Base-by-base conservation (phyloP, 305 asterid genomes). In the Fraxinus velutina region DNA sequence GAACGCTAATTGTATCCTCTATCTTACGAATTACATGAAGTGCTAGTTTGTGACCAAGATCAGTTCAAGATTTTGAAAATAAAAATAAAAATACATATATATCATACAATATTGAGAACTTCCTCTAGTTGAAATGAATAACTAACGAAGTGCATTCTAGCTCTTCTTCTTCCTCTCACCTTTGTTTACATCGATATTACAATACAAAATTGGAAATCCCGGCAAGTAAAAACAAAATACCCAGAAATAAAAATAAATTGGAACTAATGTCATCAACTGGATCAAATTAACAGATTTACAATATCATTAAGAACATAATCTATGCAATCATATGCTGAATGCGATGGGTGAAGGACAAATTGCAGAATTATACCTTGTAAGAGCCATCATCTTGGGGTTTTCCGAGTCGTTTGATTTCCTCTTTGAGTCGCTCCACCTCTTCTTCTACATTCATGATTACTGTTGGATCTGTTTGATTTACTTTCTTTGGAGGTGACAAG, bases 351-450 rank as follows among this genome's bases (percentile, higher is more conserved):
- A 62, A 62, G 32, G 71, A 60, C 71, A 60, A 21, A 21, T 60
- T 22, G 24, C 29, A 60, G 29, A 60, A 62, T 22, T 42, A 24
- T 81, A 93, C 98, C 98, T 89, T 92, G 91, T 89, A 92, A 73
- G 99, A 94, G 82, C 98, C 99, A 90, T 95, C 99, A n/a, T 80
- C 83, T 86, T 94, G 97, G 78, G 84, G 83, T 78, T 85, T 83
- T 83, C 97, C 97, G 73, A 95, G 94, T 78, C 99, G 92, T 76
- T 85, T 87, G 93, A 95, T 95, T 88, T 94, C 99, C 83, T 88
- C 97, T 83, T 84, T 86, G 75, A 95, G 97, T 64, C 89, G 89
- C 75, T 81, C 95, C 73, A 95, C 96, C 86, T 95, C 99, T 88
- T 95, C 99, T 27, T 89, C 97, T 21, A 95, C 99, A 81, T 95